Percentiles rank a stretch among this genome's conserved stretches.
These are phyloP conservation scores for Blumeria graminis DNA, from an alignment of 2,329 filamentous ascomycete genomes.

Conservation along the genomic window DNA sequence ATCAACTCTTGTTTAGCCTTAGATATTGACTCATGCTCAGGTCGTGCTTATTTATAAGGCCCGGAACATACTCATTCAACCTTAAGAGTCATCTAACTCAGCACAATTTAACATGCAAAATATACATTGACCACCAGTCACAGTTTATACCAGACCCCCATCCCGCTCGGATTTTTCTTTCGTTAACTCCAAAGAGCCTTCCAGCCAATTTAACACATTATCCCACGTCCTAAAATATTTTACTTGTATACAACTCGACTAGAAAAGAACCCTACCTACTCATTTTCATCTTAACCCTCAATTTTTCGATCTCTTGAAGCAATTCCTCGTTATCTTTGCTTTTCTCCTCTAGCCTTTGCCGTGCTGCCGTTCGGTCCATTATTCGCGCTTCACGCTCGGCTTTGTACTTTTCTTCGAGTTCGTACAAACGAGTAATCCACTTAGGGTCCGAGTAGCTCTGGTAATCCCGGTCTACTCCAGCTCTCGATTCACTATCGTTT, in stretches of 20 bases:
- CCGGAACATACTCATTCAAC: too few species aligned
- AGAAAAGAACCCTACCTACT: neutral
- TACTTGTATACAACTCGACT: neutral
- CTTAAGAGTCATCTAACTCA: too few species aligned
- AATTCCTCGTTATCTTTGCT: slow-evolving; percentile 50
- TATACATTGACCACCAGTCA: too few species aligned
- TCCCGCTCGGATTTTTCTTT: too few species aligned
- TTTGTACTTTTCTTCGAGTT: slow-evolving; percentile 73
- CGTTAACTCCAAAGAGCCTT: too few species aligned
- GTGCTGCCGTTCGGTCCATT: slow-evolving; percentile 61
- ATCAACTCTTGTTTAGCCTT: too few species aligned
- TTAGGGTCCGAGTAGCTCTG: slow-evolving; percentile 30
- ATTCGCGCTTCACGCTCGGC: slow-evolving; percentile 69
- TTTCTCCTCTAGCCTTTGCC: slow-evolving; percentile 56
- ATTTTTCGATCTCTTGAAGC: slow-evolving; percentile 29
- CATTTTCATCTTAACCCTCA: slow-evolving; percentile 8
- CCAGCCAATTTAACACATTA: too few species aligned
- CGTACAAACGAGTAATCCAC: slow-evolving; percentile 66
- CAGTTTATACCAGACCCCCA: too few species aligned
- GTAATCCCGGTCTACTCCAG: slow-evolving; percentile 15
- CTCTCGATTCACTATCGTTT: slow-evolving; percentile 3
- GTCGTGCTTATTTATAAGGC: too few species aligned
- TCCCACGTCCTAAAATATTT: too few species aligned
- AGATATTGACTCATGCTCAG: too few species aligned
- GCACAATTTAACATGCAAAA: too few species aligned